Percentiles rank a stretch among this genome's conserved stretches.
Evolutionary conservation across 2,329 filamentous ascomycete genomes (phyloP).

Genomic region (Aspergillus sp.): DNA sequence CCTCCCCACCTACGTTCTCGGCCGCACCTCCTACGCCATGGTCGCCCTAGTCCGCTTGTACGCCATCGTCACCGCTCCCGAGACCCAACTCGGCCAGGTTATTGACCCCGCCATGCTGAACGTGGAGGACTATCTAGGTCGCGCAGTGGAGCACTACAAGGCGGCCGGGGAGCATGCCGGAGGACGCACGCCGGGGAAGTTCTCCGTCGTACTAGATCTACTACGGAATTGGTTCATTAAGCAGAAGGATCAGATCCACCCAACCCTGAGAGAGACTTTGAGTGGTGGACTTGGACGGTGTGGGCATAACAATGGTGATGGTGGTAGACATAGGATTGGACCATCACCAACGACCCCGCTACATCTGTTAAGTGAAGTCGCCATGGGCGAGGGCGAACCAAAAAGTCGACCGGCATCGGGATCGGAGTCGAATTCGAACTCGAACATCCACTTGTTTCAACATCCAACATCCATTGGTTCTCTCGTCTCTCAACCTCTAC

Average conservation of each 20-base stretch:
- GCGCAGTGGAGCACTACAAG: conserved; percentile 60
- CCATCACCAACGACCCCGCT: conserved; percentile 21
- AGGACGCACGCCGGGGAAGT: conserved; percentile 60
- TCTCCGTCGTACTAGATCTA: conserved; percentile 62
- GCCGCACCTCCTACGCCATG: conserved; percentile 62
- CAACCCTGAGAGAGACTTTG: conserved; percentile 18
- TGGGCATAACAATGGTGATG: too few species aligned
- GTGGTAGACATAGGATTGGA: conserved; percentile 4
- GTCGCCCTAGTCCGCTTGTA: conserved; percentile 68
- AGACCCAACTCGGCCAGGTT: conserved; percentile 60
- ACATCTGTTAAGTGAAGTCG: conserved; percentile 35
- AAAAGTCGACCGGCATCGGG: background rate
- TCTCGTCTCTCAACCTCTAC: conserved; percentile 6
- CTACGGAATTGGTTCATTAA: conserved; percentile 59
- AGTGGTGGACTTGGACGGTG: background rate
- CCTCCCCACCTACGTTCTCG: conserved; percentile 62
- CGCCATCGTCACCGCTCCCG: conserved; percentile 56
- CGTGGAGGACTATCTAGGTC: conserved; percentile 58
- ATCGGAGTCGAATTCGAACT: background rate
- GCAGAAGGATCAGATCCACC: conserved; percentile 34
- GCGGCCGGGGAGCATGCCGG: conserved; percentile 55
- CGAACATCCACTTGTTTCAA: background rate
- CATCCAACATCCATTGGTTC: conserved; percentile 3
- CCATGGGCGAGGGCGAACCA: conserved; percentile 29
- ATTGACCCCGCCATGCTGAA: conserved; percentile 62